Evolutionary conservation across 257 asterid species (phyloP), one percentile per base, ranked within the genome.

Genomic region (Nicotiana tabacum): DNA sequence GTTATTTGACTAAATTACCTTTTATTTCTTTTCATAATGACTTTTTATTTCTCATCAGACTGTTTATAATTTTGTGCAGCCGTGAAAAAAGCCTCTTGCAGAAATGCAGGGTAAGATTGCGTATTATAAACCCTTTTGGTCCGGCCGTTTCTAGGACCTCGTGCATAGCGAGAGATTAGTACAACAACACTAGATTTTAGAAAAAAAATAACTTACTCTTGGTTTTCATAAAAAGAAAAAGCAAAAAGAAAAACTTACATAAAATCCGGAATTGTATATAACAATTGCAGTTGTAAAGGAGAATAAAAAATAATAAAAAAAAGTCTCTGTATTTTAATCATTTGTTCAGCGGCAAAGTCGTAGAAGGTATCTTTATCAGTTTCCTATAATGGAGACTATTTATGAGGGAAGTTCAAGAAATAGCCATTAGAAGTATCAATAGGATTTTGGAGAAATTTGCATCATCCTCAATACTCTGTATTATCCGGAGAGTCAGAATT

Each of bases 321-420:
- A 29, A 4, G 8, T 11, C 3, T 27, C 37, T 27, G 37, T 9
- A 64, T 27, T 64, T 64, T 27, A 64, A 64, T 64, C 69, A 64
- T 27, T 27, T 64, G 17, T 9, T 64, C 69, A 27, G 35, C 1
- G 18, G 56, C n/a, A 5, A 21, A 43, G 60, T 70, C 58, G 5
- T 70, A 11, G 18, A 70, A 43, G 3, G 61, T 74, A 74, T 48
- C 61, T 27, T 74, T 30, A 48, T 1, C 80, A 27, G 58, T 74
- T 48, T 15, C 64, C 80, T 74, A 51, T 27, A 48, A 74, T 48
- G 80, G 80, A 51, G 43, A 74, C 80, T 74, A 27, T 74, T 74
- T 48, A 74, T 72, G 43, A 74, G 27, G 15, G 43, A 48, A 48
- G 2, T 74, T 51, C 27, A 74, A 27, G 7, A 21, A 74, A 21